Conservation (phyloP, 805 yeast species). For the Debaryomyces hansenii region DNA sequence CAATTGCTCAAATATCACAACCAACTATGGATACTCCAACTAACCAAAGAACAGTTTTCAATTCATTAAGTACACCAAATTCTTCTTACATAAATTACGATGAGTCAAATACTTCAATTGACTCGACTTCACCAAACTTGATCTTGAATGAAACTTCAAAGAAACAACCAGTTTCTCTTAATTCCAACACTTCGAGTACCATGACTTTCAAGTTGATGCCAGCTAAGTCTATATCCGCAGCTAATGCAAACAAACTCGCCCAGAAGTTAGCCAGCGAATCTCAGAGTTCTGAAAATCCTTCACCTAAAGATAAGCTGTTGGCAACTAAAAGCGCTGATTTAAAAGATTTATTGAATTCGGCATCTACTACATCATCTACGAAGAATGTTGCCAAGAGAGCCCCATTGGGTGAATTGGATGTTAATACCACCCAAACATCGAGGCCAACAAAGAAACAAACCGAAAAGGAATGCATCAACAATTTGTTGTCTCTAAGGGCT, state of each 20-base stretch:
- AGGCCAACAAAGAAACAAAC: conserved; percentile 7
- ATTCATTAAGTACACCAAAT: conserved; percentile 5
- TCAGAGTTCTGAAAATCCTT: background rate
- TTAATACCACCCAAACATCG: conserved; percentile 9
- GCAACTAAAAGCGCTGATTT: conserved; percentile 5
- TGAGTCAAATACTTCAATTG: conserved; percentile 18
- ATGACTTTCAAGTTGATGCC: conserved; percentile 38
- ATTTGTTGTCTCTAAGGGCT: conserved; percentile 38
- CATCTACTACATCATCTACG: background rate
- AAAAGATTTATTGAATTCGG: background rate
- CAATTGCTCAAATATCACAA: conserved; percentile 1
- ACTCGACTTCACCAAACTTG: conserved; percentile 16
- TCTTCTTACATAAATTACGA: conserved; percentile 6
- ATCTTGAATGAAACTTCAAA: conserved; percentile 27
- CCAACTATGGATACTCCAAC: conserved; percentile 5
- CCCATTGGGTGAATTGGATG: conserved; percentile 25
- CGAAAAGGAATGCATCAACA: conserved; percentile 35
- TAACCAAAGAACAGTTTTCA: conserved; percentile 4
- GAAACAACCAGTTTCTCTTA: conserved; percentile 33
- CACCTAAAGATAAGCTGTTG: conserved; percentile 5
- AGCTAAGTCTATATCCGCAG: conserved; percentile 10
- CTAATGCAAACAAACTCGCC: background rate
- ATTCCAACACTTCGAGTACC: conserved; percentile 27
- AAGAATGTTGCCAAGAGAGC: conserved; percentile 16
- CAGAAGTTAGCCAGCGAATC: background rate